Conservation (phyloP, 257 asterid species). For the Solanum clarkiae region DNA sequence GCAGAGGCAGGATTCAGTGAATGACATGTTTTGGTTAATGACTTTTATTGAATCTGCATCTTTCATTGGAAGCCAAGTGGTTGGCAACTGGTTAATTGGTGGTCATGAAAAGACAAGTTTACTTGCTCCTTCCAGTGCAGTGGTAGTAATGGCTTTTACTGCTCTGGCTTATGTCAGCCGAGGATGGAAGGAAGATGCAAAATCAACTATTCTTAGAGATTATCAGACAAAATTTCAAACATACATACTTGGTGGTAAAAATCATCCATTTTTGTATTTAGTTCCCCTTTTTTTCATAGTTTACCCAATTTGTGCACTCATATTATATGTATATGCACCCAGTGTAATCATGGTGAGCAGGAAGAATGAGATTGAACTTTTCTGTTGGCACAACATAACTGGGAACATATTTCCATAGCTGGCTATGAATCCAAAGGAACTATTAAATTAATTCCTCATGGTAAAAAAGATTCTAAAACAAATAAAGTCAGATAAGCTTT, state of each 20-base stretch:
- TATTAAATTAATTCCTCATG: not conserved
- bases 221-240: slow-evolving; percentile 34
- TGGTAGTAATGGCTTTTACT: slow-evolving; percentile 35
- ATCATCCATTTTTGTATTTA: not conserved
- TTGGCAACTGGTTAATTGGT: slow-evolving; percentile 61
- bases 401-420: not conserved
- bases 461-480: not conserved
- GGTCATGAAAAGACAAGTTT: slow-evolving; percentile 27
- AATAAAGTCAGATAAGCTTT: not conserved
- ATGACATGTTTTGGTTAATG: slow-evolving; percentile 97
- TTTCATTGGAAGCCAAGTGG: slow-evolving; percentile 53
- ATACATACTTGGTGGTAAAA: slow-evolving; percentile 45
- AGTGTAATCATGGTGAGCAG: not conserved
- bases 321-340: not conserved
- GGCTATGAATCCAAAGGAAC: not conserved
- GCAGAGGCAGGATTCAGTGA: slow-evolving; percentile 72
- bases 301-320: not conserved
- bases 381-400: not conserved
- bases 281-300: not conserved
- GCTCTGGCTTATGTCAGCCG: slow-evolving; percentile 31
- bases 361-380: not conserved
- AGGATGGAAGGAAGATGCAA: slow-evolving; percentile 54
- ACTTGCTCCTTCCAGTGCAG: slow-evolving; percentile 30
- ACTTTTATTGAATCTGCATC: slow-evolving; percentile 57
- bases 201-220: slow-evolving; percentile 30